These are phyloP conservation scores for Lactarius hengduanensis DNA, from an alignment of 768 basidiomycete species.

Conservation along the genomic window DNA sequence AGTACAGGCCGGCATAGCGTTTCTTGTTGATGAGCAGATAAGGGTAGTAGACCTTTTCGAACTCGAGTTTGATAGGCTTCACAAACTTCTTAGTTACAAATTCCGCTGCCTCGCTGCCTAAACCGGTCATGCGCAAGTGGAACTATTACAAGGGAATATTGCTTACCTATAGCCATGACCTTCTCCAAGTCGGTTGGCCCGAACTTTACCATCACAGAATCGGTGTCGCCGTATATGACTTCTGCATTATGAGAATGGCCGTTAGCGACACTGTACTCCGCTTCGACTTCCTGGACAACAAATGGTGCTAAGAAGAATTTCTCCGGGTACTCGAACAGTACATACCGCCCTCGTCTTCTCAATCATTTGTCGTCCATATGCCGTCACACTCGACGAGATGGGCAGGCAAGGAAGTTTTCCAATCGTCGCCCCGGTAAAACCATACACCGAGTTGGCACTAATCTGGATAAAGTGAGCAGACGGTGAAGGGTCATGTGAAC, in stretches of 20 bases:
- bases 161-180: constrained; percentile 87
- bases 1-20: constrained; percentile 96
- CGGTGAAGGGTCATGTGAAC: neutral
- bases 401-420: constrained; percentile 95
- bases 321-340: constrained; percentile 9
- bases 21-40: constrained; percentile 99
- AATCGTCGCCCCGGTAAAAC: constrained; percentile 96
- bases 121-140: constrained; percentile 13
- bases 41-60: constrained; percentile 99
- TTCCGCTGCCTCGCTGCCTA: constrained; percentile 90
- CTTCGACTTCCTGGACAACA: constrained; percentile 73
- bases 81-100: constrained; percentile 89
- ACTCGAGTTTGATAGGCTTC: constrained; percentile 97
- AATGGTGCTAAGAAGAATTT: constrained; percentile 2
- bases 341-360: constrained; percentile 88
- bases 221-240: constrained; percentile 98
- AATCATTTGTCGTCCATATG: constrained; percentile 99
- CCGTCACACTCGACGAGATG: constrained; percentile 93
- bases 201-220: constrained; percentile 98
- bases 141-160: constrained; percentile 4
- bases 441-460: constrained; percentile 98
- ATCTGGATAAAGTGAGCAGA: constrained; percentile 52
- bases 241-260: constrained; percentile 85
- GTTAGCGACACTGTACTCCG: constrained; percentile 80
- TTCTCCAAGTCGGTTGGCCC: constrained; percentile 82